Evolutionary conservation across 2,329 filamentous ascomycete genomes (phyloP).

Genomic region (Microsporum ferrugineum): DNA sequence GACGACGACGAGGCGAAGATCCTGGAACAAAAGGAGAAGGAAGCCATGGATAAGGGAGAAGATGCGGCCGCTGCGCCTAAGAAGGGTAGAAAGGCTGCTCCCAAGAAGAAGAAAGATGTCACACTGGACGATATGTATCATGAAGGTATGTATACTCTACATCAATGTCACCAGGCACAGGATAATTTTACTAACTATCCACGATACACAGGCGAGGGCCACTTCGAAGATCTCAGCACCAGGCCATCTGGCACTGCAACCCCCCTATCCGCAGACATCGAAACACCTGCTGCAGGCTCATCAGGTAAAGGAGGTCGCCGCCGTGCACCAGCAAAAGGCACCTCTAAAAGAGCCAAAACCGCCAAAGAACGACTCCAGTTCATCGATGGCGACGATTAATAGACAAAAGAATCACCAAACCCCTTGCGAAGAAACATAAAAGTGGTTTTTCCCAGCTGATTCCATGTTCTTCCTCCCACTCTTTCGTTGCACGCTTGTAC

Average conservation of each 20-base stretch:
- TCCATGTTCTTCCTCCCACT: neutral
- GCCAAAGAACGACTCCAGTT: conserved; percentile 37
- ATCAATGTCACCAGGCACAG: conserved; percentile 1
- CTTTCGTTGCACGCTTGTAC: neutral
- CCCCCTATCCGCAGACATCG: conserved; percentile 47
- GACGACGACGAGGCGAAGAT: conserved; percentile 93
- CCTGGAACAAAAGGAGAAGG: conserved; percentile 85
- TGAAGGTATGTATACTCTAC: conserved; percentile 61
- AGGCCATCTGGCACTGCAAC: conserved; percentile 81
- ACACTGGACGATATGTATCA: conserved; percentile 96
- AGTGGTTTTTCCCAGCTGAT: neutral
- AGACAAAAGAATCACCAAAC: conserved; percentile 18
- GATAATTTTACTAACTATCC: conserved; percentile 12
- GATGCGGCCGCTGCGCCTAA: conserved; percentile 39
- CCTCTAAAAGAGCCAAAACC: conserved; percentile 51
- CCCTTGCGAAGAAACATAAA: conserved; percentile 30
- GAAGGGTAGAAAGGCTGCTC: conserved; percentile 48
- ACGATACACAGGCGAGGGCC: conserved; percentile 64
- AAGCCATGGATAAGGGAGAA: conserved; percentile 57
- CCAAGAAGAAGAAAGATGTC: conserved; percentile 50
- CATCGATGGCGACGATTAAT: conserved; percentile 14
- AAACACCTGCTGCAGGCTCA: conserved; percentile 26
- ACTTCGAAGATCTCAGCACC: conserved; percentile 77
- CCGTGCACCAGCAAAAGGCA: conserved; percentile 43
- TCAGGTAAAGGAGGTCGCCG: conserved; percentile 45